These are phyloP conservation scores for Roridomyces roridus DNA, from an alignment of 768 basidiomycete species.

Conservation along the genomic window DNA sequence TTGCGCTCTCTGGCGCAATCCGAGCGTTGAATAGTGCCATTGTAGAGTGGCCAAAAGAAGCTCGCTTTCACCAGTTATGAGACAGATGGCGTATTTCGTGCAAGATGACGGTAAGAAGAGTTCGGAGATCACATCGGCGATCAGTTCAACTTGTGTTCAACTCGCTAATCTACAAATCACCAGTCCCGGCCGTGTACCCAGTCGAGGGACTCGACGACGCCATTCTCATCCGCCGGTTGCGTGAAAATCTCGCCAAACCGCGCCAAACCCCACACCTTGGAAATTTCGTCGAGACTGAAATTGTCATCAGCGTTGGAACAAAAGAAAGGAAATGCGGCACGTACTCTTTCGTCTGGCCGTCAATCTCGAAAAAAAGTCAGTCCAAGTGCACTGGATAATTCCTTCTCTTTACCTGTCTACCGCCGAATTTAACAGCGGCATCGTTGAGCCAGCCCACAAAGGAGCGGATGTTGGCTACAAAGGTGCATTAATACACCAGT, in stretches of 20 bases:
- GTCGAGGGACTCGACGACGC: background rate
- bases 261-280: constrained; percentile 13
- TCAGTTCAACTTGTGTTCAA: too few relatives aligned
- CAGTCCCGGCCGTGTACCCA: constrained; percentile 24
- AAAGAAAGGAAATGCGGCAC: background rate
- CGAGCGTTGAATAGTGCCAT: background rate
- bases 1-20: constrained; percentile 12
- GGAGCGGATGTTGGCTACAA: constrained; percentile 36
- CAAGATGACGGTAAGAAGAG: background rate
- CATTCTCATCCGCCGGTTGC: background rate
- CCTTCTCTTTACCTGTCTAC: constrained; percentile 36
- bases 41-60: background rate
- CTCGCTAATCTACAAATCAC: constrained; percentile 4
- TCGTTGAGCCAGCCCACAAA: constrained; percentile 47
- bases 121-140: too few relatives aligned
- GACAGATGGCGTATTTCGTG: background rate
- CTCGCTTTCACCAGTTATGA: background rate
- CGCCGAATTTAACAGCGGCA: constrained; percentile 45
- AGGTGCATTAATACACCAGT: too few relatives aligned
- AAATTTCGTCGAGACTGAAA: constrained; percentile 13
- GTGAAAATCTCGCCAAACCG: constrained; percentile 5
- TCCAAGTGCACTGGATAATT: background rate
- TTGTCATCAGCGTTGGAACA: background rate
- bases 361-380: constrained; percentile 7
- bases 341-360: constrained; percentile 14